Evolutionary conservation across 208 protist species (phyloP), one percentile per base, ranked within the genome.

Genomic region (Leishmania tropica): DNA sequence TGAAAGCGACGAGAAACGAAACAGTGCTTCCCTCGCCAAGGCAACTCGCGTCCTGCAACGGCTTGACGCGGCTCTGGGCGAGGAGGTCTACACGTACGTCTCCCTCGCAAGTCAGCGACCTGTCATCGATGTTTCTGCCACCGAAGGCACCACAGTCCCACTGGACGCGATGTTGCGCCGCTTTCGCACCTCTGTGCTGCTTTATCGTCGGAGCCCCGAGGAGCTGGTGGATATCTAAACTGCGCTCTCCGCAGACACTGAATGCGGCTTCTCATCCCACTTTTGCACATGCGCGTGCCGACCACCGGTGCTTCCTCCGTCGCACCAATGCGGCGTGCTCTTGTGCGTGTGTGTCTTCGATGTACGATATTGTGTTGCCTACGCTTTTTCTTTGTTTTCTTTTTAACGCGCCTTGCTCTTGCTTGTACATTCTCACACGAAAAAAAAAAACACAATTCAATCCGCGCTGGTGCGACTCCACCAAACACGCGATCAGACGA

Each of bases 131-230:
- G 85, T 95, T 75, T 93, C 76, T 11, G 84, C 87, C 31, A 90
- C 93, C 54, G 85, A 86, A 70, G 56, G 35, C 1, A 70, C 87
- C 19, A 86, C 83, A 31, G 82, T 93, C 47, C 85, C 85, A 48
- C 54, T 94, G 2, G 89, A 94, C 24, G 58, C 83, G 10, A 60
- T 97, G 75, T 78, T 97, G 21, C 19, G 71, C 28, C 88, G 93
- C 17, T 90, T 95, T 60, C 90, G 94, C 24, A 87, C 83, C n/a
- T 64, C 84, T 40, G 90, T 97, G 24, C 86, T 97, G 54, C 82
- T 97, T 24, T 85, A 89, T 15, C 82, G 92, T 51, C 75, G 81
- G 15, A 90, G 87, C 68, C 89, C 90, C 3, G 80, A 86, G 17
- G 62, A 89, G n/a, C 56, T 81, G 2, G 45, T 86, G 3, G 42